These are phyloP conservation scores for Naganishia antarctica DNA, from an alignment of 768 basidiomycete genomes.

Conservation along the genomic window DNA sequence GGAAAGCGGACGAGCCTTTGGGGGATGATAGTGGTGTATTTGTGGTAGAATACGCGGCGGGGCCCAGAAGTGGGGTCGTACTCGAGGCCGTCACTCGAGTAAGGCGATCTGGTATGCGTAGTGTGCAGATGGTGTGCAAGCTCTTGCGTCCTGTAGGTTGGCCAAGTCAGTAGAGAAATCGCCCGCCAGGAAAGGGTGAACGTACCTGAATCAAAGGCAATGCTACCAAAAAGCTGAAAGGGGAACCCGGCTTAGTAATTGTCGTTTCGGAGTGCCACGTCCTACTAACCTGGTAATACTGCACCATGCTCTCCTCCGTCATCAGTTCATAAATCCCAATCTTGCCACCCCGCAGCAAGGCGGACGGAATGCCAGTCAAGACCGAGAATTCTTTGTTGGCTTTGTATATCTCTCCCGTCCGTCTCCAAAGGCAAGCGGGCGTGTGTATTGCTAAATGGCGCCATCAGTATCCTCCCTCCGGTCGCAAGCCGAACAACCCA, in stretches of 20 bases:
- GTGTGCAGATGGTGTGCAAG: constrained; percentile 41
- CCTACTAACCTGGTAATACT: constrained; percentile 83
- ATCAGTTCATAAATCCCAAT: constrained; percentile 96
- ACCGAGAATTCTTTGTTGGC: constrained; percentile 94
- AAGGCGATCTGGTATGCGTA: constrained; percentile 42
- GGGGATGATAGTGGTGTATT: constrained; percentile 14
- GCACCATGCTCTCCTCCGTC: constrained; percentile 93
- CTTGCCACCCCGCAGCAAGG: constrained; percentile 64
- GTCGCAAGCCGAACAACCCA: constrained; percentile 29
- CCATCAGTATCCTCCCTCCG: background rate
- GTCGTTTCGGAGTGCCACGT: background rate
- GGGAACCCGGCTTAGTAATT: background rate
- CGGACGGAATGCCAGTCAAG: constrained; percentile 60
- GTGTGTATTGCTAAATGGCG: constrained; percentile 88
- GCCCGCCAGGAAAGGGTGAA: background rate
- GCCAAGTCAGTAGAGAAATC: background rate
- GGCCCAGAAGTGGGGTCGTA: constrained; percentile 25
- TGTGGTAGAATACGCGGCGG: constrained; percentile 5
- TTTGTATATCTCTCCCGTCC: constrained; percentile 98
- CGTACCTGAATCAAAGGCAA: constrained; percentile 47
- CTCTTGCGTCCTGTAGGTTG: constrained; percentile 36
- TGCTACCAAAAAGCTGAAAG: constrained; percentile 37
- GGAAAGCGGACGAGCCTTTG: background rate
- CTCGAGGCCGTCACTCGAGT: constrained; percentile 27
- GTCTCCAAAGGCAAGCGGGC: constrained; percentile 90